Percentiles rank a stretch among this genome's conserved stretches.
phyloP scores from a whole-genome alignment of 257 asterid species.

The Paulownia fortunei region DNA sequence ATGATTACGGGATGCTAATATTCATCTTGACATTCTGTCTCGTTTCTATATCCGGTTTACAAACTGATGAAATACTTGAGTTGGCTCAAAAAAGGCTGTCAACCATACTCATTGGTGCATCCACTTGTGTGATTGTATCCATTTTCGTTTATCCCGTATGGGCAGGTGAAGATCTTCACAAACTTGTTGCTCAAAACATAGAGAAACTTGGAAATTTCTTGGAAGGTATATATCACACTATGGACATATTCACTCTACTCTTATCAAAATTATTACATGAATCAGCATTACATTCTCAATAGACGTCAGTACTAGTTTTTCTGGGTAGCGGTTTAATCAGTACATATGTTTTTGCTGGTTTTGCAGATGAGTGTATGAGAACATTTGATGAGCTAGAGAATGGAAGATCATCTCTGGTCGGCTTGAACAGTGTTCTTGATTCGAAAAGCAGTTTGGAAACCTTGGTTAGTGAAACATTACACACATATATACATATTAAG shows the following conservation, averaged over 20 bases:
- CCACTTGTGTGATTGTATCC: slow-evolving; percentile 60
- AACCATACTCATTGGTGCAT: slow-evolving; percentile 68
- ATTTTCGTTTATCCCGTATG: slow-evolving; percentile 69
- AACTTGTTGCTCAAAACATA: slow-evolving; percentile 56
- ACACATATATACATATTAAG: neutral
- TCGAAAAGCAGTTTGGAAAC: slow-evolving; percentile 61
- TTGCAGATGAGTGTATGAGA: slow-evolving; percentile 53
- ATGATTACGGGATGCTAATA: slow-evolving; percentile 75
- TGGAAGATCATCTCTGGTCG: slow-evolving; percentile 29
- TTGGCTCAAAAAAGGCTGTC: slow-evolving; percentile 61
- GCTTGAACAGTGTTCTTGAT: slow-evolving; percentile 58
- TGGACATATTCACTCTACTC: neutral
- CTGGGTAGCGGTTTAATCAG: neutral
- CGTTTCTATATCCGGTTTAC: slow-evolving; percentile 69
- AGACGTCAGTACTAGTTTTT: neutral
- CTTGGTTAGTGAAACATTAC: slow-evolving; percentile 49
- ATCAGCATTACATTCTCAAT: neutral
- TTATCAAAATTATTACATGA: neutral
- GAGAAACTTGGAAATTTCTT: slow-evolving; percentile 62
- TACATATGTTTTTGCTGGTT: slow-evolving; percentile 36
- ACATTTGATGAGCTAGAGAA: slow-evolving; percentile 31
- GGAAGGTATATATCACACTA: slow-evolving; percentile 47
- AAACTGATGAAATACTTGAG: slow-evolving; percentile 53
- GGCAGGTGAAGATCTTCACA: slow-evolving; percentile 86
- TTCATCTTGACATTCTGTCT: slow-evolving; percentile 76